Conservation (phyloP, 441 rosid genomes). For the Biscutella laevigata region DNA sequence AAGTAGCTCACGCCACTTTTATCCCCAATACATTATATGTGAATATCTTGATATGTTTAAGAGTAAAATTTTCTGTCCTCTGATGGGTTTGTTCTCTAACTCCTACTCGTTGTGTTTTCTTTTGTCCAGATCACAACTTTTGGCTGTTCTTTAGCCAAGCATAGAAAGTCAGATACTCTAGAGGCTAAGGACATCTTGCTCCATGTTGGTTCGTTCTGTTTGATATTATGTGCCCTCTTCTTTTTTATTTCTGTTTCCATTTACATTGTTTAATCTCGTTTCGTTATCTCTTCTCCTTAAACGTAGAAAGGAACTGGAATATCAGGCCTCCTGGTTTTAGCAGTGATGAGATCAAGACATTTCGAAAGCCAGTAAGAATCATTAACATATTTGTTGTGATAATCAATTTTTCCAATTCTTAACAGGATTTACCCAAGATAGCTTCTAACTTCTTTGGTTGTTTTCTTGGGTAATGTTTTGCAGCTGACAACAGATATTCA, state of each 20-base stretch:
- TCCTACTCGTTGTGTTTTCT: conserved; percentile 6
- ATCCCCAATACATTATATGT: not conserved
- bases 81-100: conserved; percentile 2
- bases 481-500: conserved; percentile 74
- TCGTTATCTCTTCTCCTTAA: conserved; percentile 15
- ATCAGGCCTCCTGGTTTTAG: conserved; percentile 80
- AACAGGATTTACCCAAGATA: too few relatives aligned
- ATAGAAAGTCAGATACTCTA: conserved; percentile 73
- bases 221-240: not conserved
- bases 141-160: conserved; percentile 89
- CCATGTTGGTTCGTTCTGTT: conserved; percentile 65
- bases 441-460: conserved; percentile 10
- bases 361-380: conserved; percentile 52
- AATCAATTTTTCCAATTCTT: not conserved
- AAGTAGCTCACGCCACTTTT: conserved; percentile 30
- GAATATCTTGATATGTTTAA: not conserved
- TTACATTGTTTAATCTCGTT: conserved; percentile 4
- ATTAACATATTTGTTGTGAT: not conserved
- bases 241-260: conserved; percentile 13
- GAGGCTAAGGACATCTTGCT: conserved; percentile 92
- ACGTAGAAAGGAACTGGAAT: conserved; percentile 81
- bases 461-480: conserved; percentile 18
- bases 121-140: conserved; percentile 67
- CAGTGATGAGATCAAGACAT: conserved; percentile 83
- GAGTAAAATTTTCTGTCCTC: not conserved